These are phyloP conservation scores for Agrocybe chaxingu DNA, from an alignment of 768 basidiomycete species.

Conservation along the genomic window DNA sequence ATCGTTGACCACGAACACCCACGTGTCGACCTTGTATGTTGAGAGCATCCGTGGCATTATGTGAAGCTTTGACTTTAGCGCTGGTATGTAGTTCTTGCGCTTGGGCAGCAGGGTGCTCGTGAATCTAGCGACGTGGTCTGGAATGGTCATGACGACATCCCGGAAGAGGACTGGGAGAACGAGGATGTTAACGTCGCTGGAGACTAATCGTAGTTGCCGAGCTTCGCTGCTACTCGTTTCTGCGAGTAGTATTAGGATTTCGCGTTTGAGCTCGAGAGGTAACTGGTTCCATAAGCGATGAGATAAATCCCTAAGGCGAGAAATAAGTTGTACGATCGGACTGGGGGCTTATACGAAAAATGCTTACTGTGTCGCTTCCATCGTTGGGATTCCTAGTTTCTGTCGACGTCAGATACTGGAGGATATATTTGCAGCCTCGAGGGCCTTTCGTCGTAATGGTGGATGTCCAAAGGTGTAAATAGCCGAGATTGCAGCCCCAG, in stretches of 20 bases:
- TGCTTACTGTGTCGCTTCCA: not conserved
- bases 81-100: constrained; percentile 22
- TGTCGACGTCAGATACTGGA: too few species aligned
- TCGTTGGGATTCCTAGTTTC: not conserved
- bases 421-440: too few species aligned
- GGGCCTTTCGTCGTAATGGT: too few species aligned
- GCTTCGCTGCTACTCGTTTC: constrained; percentile 19
- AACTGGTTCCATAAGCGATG: constrained; percentile 25
- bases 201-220: constrained; percentile 28
- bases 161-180: constrained; percentile 31
- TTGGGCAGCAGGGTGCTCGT: constrained; percentile 28
- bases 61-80: constrained; percentile 23
- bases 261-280: constrained; percentile 30
- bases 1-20: constrained; percentile 28
- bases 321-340: not conserved
- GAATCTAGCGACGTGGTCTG: constrained; percentile 26
- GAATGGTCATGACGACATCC: constrained; percentile 22
- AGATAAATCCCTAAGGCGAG: constrained; percentile 7
- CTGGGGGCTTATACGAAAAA: not conserved
- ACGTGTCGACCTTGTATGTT: constrained; percentile 27
- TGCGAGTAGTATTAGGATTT: constrained; percentile 28
- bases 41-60: constrained; percentile 26
- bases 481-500: too few species aligned
- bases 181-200: constrained; percentile 29
- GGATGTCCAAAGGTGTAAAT: too few species aligned